Base-by-base conservation (phyloP, 2,329 filamentous ascomycete genomes). In the Myriangium duriaei region DNA sequence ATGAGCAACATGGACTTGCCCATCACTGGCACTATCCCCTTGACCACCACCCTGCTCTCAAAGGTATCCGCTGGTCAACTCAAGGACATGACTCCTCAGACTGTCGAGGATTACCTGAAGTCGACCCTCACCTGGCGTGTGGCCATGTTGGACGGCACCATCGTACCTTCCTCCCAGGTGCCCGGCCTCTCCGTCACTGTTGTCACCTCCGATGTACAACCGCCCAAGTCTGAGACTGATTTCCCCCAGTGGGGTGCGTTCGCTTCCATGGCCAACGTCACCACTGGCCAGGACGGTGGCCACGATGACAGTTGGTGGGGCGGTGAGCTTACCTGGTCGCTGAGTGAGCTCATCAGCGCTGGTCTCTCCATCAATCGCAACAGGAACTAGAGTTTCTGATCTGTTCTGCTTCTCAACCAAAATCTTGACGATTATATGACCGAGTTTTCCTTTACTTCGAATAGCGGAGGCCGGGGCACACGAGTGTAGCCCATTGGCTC, bases 1-100 rank as follows among this genome's bases (percentile, higher is more conserved):
- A 41, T 37, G 40, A 39, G 17, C 35, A 32, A 45, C 34, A 49
- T 44, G 9, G 46, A 51, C 13, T 47, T 54, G 31, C 43, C 50
- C 30, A 53, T 60, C 9, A 56, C 61, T 4, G 65, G 61, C 2
- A 56, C 60, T 0, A 55, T 71, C 5, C 64, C 65, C 2, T 42
- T 71, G 16, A 71, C 63, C 1, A 54, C 53, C 7, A 54, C 54
- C 4, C 47, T 71, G 11, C 48, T 62, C 7, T 51, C 53, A 2
- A 55, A 57, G 14, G 46, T 56, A 5, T 37, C 49, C 17, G 40
- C 33, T 7, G 57, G 55, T 2, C 48, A 59, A n/a, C 40, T 70
- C 33, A 31, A 38, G 11, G 57, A 43, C 16, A 49, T 58, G 45
- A 41, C 49, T 7, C 35, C 45, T 6, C 40, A 18, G 0, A 41